phyloP scores from a whole-genome alignment of 179 eudicot genomes.

The Silene vulgaris region DNA sequence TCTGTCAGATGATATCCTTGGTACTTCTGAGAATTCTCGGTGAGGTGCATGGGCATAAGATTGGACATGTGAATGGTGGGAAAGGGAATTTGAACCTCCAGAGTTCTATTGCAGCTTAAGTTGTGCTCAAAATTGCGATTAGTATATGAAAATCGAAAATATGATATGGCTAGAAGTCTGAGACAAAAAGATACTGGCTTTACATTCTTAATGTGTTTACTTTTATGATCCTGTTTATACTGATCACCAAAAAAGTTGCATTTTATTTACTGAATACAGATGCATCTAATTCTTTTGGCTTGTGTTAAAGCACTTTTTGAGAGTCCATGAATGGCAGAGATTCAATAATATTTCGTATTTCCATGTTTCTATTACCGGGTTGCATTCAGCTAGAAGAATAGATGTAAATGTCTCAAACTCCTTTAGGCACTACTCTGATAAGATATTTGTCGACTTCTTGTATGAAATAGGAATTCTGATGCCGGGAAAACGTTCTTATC shows the following conservation, averaged over 20 bases:
- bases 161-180: not conserved
- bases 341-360: no score
- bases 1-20: not conserved
- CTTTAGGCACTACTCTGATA: not conserved
- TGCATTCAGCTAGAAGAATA: not conserved
- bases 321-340: not conserved
- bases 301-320: not conserved
- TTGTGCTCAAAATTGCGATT: not conserved
- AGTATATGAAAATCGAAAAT: not conserved
- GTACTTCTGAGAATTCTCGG: not conserved
- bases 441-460: no score
- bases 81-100: not conserved
- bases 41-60: not conserved
- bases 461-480: not conserved
- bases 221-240: not conserved
- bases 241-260: slow-evolving; percentile 7
- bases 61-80: not conserved
- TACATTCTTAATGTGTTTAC: not conserved
- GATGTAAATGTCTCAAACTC: not conserved
- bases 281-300: not conserved
- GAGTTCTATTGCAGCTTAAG: no score
- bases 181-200: not conserved
- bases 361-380: not conserved
- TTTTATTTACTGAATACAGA: not conserved
- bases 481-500: not conserved